These are phyloP conservation scores for Cutaneotrichosporon spelunceum DNA, from an alignment of 1,284 basidiomycete genomes.

Conservation along the genomic window DNA sequence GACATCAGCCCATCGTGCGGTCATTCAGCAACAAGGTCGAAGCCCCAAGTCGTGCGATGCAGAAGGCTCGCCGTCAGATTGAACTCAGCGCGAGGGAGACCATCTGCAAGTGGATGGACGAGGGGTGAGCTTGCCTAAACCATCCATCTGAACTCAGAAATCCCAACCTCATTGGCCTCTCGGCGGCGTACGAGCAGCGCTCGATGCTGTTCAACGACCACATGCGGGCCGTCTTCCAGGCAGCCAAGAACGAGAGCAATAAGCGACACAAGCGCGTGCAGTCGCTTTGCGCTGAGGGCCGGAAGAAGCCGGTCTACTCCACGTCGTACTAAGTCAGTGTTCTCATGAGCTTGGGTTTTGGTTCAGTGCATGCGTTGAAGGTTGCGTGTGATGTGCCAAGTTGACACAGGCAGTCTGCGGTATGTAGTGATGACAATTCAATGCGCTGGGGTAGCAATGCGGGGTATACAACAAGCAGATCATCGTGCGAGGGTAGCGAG, in stretches of 20 bases:
- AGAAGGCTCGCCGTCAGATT: not conserved
- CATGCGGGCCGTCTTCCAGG: not conserved
- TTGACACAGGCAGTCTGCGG: not conserved
- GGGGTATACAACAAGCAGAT: not conserved
- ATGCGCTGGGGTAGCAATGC: slow-evolving; percentile 1
- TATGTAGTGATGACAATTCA: not conserved
- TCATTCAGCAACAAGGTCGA: not conserved
- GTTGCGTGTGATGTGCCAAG: not conserved
- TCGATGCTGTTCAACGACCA: not conserved
- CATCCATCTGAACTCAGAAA: not conserved
- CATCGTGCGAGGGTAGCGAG: slow-evolving; percentile 37
- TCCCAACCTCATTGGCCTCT: not conserved
- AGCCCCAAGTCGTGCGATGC: slow-evolving; percentile 1
- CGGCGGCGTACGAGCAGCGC: not conserved
- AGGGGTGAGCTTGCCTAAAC: not conserved
- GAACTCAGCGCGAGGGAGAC: not conserved
- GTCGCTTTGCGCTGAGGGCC: not conserved
- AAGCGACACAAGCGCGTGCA: not conserved
- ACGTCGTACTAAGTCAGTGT: not conserved
- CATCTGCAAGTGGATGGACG: not conserved
- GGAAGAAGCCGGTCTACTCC: not conserved
- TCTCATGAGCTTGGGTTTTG: not conserved
- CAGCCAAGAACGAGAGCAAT: not conserved
- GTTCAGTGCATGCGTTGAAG: not conserved
- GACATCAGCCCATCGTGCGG: not conserved